phyloP scores from a whole-genome alignment of 2,329 filamentous ascomycete genomes.

The Dryadomyces sulphureus region DNA sequence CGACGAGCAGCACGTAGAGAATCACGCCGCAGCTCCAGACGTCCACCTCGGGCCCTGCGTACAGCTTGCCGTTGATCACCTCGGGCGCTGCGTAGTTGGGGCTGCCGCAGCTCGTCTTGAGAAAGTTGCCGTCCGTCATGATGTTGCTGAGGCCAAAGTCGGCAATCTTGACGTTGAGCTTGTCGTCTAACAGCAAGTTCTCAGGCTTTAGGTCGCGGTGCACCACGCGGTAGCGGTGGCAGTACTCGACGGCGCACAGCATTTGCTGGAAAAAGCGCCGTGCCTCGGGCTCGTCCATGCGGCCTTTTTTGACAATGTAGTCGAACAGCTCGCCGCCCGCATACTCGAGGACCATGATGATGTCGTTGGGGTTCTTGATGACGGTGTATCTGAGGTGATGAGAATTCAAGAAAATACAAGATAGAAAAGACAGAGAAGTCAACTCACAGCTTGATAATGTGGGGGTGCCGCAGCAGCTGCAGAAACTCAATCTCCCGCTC shows the following conservation, averaged over 20 bases:
- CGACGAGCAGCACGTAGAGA: slow-evolving; percentile 67
- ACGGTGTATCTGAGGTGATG: slow-evolving; percentile 62
- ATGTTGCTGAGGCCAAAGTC: slow-evolving; percentile 98
- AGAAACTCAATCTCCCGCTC: slow-evolving; percentile 98
- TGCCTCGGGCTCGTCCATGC: slow-evolving; percentile 83
- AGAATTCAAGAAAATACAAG: not conserved
- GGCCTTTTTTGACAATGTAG: slow-evolving; percentile 89
- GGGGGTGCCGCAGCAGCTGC: slow-evolving; percentile 85
- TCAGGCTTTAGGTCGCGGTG: slow-evolving; percentile 96
- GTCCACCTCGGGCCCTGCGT: slow-evolving; percentile 93
- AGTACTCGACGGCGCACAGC: slow-evolving; percentile 96
- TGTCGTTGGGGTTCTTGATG: slow-evolving; percentile 85
- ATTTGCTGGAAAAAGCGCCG: slow-evolving; percentile 98
- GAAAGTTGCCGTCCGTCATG: slow-evolving; percentile 98
- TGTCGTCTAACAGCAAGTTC: slow-evolving; percentile 86
- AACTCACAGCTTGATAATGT: slow-evolving; percentile 92
- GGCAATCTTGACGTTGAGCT: slow-evolving; percentile 97
- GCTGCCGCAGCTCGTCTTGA: slow-evolving; percentile 96
- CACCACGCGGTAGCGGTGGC: slow-evolving; percentile 96
- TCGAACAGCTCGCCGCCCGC: slow-evolving; percentile 94
- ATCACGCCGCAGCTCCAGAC: slow-evolving; percentile 97
- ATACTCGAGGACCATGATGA: slow-evolving; percentile 98
- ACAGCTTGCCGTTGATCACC: slow-evolving; percentile 94
- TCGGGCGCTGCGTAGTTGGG: slow-evolving; percentile 97
- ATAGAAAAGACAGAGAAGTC: not conserved